phyloP scores from a whole-genome alignment of 2,329 filamentous ascomycete genomes.

The Scopulariopsis brevicaulis region DNA sequence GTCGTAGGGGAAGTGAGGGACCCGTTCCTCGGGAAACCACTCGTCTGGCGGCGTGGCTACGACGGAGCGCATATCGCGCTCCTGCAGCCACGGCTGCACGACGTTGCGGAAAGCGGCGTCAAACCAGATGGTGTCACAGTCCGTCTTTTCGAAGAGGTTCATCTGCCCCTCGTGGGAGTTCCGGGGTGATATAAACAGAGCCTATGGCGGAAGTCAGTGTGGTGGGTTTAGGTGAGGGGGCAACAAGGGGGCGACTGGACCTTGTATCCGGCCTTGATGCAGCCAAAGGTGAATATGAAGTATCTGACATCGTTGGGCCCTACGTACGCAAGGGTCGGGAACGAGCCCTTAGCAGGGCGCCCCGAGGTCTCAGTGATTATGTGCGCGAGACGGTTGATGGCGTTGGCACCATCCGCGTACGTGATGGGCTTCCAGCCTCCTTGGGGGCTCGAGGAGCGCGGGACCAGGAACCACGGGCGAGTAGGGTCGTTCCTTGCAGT shows the following conservation, averaged over 20 bases:
- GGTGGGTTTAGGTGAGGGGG: not conserved
- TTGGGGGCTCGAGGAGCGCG: constrained; percentile 20
- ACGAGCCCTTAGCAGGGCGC: constrained; percentile 9
- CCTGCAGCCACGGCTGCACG: constrained; percentile 19
- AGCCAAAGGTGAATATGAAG: not conserved
- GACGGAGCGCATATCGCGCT: not conserved
- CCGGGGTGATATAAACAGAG: not conserved
- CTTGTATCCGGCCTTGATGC: not conserved
- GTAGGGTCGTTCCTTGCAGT: constrained; percentile 19
- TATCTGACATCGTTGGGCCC: constrained; percentile 18
- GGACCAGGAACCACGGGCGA: constrained; percentile 20
- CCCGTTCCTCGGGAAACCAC: not conserved
- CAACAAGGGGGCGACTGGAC: not conserved
- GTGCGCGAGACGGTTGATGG: constrained; percentile 24
- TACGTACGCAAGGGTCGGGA: constrained; percentile 31
- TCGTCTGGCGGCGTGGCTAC: not conserved
- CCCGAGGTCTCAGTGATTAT: constrained; percentile 18
- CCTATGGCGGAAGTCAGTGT: not conserved
- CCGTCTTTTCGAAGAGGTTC: constrained; percentile 28
- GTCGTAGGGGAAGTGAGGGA: not conserved
- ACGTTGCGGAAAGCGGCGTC: constrained; percentile 12
- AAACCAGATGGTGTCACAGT: constrained; percentile 25
- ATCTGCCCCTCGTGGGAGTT: constrained; percentile 25
- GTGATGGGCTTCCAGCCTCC: constrained; percentile 28
- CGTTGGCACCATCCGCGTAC: constrained; percentile 24